These are phyloP conservation scores for Apiospora saccharicola DNA, from an alignment of 2,329 filamentous ascomycete genomes.

Conservation along the genomic window DNA sequence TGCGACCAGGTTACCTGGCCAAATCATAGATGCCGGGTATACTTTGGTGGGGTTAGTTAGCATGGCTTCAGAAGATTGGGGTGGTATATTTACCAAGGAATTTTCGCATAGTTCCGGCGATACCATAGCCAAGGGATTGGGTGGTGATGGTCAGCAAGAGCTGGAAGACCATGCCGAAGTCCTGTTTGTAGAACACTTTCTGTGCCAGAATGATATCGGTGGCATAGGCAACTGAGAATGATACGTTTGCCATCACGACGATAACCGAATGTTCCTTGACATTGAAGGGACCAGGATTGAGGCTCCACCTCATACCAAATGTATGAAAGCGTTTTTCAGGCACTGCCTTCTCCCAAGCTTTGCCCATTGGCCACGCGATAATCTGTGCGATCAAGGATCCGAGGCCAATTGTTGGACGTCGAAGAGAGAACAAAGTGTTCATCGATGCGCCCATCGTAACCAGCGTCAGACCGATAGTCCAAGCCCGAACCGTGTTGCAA, in stretches of 20 bases:
- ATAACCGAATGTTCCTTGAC: constrained; percentile 75
- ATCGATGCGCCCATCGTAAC: constrained; percentile 64
- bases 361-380: constrained; percentile 69
- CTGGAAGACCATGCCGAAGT: constrained; percentile 72
- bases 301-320: constrained; percentile 61
- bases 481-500: constrained; percentile 71
- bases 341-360: constrained; percentile 65
- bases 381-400: constrained; percentile 69
- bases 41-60: constrained; percentile 45
- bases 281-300: constrained; percentile 76
- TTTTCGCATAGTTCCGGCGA: constrained; percentile 71
- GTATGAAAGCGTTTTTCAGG: constrained; percentile 57
- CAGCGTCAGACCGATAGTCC: constrained; percentile 66
- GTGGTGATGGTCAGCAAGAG: constrained; percentile 72
- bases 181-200: constrained; percentile 73
- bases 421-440: constrained; percentile 70
- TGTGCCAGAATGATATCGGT: constrained; percentile 79
- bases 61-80: background rate
- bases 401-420: constrained; percentile 67
- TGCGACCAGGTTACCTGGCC: constrained; percentile 72
- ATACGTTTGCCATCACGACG: constrained; percentile 75
- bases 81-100: constrained; percentile 58
- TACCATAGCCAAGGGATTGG: constrained; percentile 73
- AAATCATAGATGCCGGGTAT: constrained; percentile 76
- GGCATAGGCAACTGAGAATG: constrained; percentile 74